Evolutionary conservation across 495 filamentous ascomycete species (phyloP).

Genomic region (Jackrogersella multiformis): DNA sequence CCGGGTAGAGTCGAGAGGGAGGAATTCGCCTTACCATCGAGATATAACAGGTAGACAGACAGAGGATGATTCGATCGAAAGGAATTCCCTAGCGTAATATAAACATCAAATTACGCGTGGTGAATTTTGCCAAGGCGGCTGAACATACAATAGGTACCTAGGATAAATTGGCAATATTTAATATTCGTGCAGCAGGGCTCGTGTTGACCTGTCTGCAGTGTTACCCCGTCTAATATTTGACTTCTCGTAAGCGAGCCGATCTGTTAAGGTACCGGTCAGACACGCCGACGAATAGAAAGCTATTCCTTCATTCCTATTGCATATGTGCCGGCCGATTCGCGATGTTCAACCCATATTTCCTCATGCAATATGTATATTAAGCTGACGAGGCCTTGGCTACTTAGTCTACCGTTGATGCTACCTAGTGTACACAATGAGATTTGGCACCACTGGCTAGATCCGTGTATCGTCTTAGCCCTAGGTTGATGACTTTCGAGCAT

Average conservation of each 20-base stretch:
- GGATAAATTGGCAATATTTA: slow-evolving; percentile 42
- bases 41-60: not conserved
- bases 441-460: not conserved
- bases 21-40: slow-evolving; percentile 17
- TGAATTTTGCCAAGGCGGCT: slow-evolving; percentile 45
- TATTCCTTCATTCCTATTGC: slow-evolving; percentile 11
- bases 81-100: slow-evolving; percentile 31
- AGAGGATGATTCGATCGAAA: slow-evolving; percentile 10
- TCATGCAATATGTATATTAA: slow-evolving; percentile 36
- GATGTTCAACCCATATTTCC: slow-evolving; percentile 30
- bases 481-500: not conserved
- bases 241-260: slow-evolving; percentile 24
- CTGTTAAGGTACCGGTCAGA: slow-evolving; percentile 23
- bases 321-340: slow-evolving; percentile 37
- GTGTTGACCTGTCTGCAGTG: slow-evolving; percentile 27
- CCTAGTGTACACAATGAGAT: slow-evolving; percentile 3
- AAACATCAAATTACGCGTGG: slow-evolving; percentile 29
- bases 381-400: slow-evolving; percentile 37
- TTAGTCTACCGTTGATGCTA: slow-evolving; percentile 15
- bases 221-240: slow-evolving; percentile 18
- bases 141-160: slow-evolving; percentile 44
- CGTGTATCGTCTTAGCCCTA: not conserved
- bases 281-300: slow-evolving; percentile 8
- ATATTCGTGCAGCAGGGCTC: slow-evolving; percentile 24
- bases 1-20: not conserved